Conservation (phyloP, 2,329 filamentous ascomycete species). For the Spiromastix sp. region DNA sequence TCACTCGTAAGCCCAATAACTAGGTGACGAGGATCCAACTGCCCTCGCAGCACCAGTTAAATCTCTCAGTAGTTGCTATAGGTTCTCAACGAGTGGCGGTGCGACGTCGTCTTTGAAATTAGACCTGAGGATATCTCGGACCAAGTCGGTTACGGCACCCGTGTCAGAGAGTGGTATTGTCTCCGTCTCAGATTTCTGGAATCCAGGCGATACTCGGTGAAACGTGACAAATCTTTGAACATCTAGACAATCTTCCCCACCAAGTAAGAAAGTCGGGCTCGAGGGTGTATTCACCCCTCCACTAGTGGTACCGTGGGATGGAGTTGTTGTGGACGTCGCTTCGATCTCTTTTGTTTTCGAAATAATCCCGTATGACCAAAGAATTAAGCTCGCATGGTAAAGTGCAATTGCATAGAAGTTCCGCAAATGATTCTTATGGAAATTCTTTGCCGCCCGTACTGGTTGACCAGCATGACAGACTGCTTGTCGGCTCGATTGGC, state of each 20-base stretch:
- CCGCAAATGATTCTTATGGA: conserved; percentile 40
- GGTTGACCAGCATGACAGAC: conserved; percentile 45
- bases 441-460: background rate
- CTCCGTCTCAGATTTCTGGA: background rate
- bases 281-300: background rate
- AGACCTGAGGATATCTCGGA: background rate
- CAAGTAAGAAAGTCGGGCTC: background rate
- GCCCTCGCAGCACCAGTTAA: too few species aligned
- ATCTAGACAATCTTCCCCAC: background rate
- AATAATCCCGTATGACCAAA: conserved; percentile 57
- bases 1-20: too few species aligned
- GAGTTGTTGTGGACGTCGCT: background rate
- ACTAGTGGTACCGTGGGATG: background rate
- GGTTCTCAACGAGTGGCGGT: background rate
- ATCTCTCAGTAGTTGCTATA: too few species aligned
- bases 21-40: too few species aligned
- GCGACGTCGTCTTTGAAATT: background rate
- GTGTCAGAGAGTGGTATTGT: background rate
- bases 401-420: conserved; percentile 58
- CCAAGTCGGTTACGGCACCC: background rate
- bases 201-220: background rate
- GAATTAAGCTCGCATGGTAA: conserved; percentile 53
- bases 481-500: conserved; percentile 23
- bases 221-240: background rate
- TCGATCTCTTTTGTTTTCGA: conserved; percentile 14